A percentile compares a stretch with the other conserved stretches of the same genome.
phyloP scores from a whole-genome alignment of 148 eudicot species.

The Chenopodium quinoa region DNA sequence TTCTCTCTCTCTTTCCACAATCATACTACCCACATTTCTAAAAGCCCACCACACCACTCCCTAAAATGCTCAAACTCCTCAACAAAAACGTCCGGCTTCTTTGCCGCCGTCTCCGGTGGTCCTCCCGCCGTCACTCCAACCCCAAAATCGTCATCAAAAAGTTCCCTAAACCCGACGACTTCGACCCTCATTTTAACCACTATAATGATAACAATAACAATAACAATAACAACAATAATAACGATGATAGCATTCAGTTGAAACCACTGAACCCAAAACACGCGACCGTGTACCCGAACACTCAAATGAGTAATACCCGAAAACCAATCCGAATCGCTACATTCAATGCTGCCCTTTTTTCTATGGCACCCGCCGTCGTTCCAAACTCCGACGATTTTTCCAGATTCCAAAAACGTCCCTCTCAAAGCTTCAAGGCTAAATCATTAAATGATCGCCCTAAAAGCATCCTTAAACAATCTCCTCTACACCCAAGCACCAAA shows the following conservation, averaged over 20 bases:
- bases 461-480: slow-evolving; percentile 79
- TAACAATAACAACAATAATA: not conserved
- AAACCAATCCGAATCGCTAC: slow-evolving; percentile 65
- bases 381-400: not conserved
- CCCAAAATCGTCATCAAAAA: slow-evolving; percentile 49
- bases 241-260: not conserved
- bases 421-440: not conserved
- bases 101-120: slow-evolving; percentile 54
- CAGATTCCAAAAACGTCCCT: not conserved
- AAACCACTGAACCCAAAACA: slow-evolving; percentile 5
- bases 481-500: slow-evolving; percentile 32
- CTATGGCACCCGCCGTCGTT: slow-evolving; percentile 82
- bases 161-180: slow-evolving; percentile 37
- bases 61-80: slow-evolving; percentile 51
- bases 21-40: not conserved
- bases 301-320: slow-evolving; percentile 15
- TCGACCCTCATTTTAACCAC: not conserved
- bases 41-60: not conserved
- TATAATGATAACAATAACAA: not conserved
- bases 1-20: not conserved
- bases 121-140: slow-evolving; percentile 41
- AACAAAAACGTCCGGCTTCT: slow-evolving; percentile 60
- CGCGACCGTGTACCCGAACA: slow-evolving; percentile 55
- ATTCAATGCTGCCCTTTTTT: slow-evolving; percentile 88
- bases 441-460: slow-evolving; percentile 53